Conservation (phyloP, 495 filamentous ascomycete species). For the Tuber microsphaerosporum region DNA sequence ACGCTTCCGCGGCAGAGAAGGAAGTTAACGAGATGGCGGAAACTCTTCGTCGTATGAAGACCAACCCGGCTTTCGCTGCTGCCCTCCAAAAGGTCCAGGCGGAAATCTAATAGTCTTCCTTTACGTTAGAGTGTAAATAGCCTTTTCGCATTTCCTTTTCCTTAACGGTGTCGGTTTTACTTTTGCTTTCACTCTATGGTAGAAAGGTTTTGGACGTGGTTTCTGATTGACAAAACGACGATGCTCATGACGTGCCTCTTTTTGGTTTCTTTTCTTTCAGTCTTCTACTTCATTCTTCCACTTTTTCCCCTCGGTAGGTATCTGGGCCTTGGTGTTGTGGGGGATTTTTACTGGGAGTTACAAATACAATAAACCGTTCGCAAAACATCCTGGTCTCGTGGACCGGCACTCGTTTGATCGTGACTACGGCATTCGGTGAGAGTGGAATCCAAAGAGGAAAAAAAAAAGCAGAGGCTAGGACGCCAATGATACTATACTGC, state of each 20-base stretch:
- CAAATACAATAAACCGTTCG: neutral
- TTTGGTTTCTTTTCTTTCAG: neutral
- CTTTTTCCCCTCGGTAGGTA: neutral
- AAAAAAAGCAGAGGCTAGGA: neutral
- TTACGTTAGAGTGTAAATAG: neutral
- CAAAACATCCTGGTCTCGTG: neutral
- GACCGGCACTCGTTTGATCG: neutral
- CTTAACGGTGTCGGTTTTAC: neutral
- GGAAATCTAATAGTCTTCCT: constrained; percentile 13
- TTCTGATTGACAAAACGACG: neutral
- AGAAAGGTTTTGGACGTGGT: neutral
- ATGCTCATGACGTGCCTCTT: neutral
- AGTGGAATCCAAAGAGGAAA: neutral
- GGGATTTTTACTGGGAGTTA: neutral
- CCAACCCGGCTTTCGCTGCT: constrained; percentile 23
- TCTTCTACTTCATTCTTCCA: neutral
- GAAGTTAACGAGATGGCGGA: constrained; percentile 31
- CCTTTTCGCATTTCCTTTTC: neutral
- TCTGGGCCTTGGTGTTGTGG: neutral
- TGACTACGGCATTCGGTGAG: neutral
- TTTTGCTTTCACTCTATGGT: neutral
- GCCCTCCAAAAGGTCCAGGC: constrained; percentile 28
- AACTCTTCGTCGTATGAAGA: constrained; percentile 32
- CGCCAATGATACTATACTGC: neutral
- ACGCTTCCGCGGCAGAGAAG: constrained; percentile 4